Evolutionary conservation across 228 moss, liverwort and hornwort genomes (phyloP), one percentile per base, ranked within the genome.

Genomic region (Sphagnum fallax): DNA sequence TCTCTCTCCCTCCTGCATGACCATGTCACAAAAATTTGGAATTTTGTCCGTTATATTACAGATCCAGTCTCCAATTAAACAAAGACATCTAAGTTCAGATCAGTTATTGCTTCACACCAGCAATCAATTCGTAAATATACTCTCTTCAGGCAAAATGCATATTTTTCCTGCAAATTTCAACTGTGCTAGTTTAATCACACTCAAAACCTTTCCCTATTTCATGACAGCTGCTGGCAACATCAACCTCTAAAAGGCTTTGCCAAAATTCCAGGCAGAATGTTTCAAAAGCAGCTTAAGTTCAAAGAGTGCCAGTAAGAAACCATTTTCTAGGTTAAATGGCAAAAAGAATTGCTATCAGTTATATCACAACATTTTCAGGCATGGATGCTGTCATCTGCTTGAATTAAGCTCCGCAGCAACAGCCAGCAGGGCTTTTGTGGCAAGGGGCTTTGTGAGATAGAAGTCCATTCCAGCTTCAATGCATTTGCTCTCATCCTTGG

Each of bases 401-500:
- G 71, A 51, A 74, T 81, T 84, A 48, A 81, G 71, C 73, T 80
- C 80, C 12, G 84, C 75, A 59, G 81, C 71, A 59, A 84, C 84
- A 66, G 49, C 75, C 60, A 84, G 67, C 52, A 84, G 76, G 51
- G 78, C 78, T 67, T 81, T 85, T 64, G 81, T 80, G 18, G 81
- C 80, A 47, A 87, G 69, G 57, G 87, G 87, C 76, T 87, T 87
- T 65, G 87, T 87, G 10, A 87, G 78, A 63, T 83, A 87, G 58
- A 78, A 80, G 66, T 87, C 87, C 87, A 87, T 87, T 69, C 87
- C 87, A n/a, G 78, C 87, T 71, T 83, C 78, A 52, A 87, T 78
- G 67, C 87, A 87, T 71, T 87, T 87, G 69, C 73, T 76, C 61
- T 87, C 87, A 66, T 87, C 87, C 71, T 77, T 75, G 0, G 80